phyloP scores from a whole-genome alignment of 768 basidiomycete genomes.

The Naganishia vaughanmartiniae region DNA sequence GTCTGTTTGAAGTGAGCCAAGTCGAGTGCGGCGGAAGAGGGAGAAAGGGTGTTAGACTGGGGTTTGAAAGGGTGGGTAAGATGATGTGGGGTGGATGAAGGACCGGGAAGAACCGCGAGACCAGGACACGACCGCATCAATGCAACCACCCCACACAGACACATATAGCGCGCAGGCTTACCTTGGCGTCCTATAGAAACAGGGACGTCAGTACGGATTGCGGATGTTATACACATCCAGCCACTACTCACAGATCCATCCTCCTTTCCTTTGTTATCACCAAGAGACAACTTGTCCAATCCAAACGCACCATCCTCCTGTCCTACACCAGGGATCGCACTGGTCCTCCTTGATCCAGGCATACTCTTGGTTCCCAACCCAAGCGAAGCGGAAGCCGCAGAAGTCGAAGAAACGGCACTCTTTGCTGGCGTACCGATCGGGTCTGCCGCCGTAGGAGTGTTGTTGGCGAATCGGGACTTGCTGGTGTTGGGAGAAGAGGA shows the following conservation, averaged over 20 bases:
- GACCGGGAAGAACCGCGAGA: not conserved
- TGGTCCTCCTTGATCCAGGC: slow-evolving; percentile 46
- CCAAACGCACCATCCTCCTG: slow-evolving; percentile 41
- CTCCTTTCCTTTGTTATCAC: slow-evolving; percentile 41
- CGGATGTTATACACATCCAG: slow-evolving; percentile 32
- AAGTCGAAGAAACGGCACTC: slow-evolving; percentile 19
- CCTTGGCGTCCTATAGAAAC: slow-evolving; percentile 29
- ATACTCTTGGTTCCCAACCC: slow-evolving; percentile 47
- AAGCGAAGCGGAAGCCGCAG: not conserved
- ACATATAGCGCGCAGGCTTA: slow-evolving; percentile 19
- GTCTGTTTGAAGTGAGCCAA: slow-evolving; percentile 84
- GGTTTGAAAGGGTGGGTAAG: not conserved
- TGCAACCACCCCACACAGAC: not conserved
- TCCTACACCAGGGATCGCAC: slow-evolving; percentile 36
- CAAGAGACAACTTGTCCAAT: slow-evolving; percentile 50
- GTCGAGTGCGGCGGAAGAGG: slow-evolving; percentile 87
- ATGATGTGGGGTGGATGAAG: slow-evolving; percentile 1
- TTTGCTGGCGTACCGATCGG: slow-evolving; percentile 41
- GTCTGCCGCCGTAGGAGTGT: slow-evolving; percentile 32
- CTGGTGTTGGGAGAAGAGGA: slow-evolving; percentile 25
- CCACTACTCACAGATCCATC: slow-evolving; percentile 44
- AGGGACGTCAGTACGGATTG: slow-evolving; percentile 1
- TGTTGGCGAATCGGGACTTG: slow-evolving; percentile 26
- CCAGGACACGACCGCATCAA: slow-evolving; percentile 20
- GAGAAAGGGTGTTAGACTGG: slow-evolving; percentile 62